Percentiles rank a stretch among this genome's conserved stretches.
Evolutionary conservation across 2,329 filamentous ascomycete genomes (phyloP).

Genomic region (Curvularia hawaiiensis): DNA sequence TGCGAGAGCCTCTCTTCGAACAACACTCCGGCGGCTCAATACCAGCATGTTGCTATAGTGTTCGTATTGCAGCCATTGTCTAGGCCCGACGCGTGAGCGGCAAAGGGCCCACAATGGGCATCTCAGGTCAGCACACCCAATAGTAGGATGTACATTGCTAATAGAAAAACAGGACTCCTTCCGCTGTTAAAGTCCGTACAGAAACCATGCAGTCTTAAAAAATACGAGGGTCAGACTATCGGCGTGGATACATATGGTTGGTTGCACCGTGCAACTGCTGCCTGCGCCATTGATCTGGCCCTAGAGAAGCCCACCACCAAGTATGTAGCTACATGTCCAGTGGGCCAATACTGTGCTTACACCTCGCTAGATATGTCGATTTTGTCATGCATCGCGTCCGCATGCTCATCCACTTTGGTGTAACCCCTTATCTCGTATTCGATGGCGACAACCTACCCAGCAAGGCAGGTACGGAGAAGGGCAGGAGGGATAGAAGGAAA

Average conservation of each 20-base stretch:
- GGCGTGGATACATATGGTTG: conserved; percentile 98
- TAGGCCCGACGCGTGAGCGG: conserved; percentile 35
- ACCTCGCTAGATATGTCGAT: conserved; percentile 74
- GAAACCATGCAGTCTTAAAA: conserved; percentile 82
- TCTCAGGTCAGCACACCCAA: conserved; percentile 41
- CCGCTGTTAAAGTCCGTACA: conserved; percentile 97
- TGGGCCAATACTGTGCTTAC: conserved; percentile 15
- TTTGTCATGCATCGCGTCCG: conserved; percentile 88
- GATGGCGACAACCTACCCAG: conserved; percentile 95
- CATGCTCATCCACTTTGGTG: conserved; percentile 92
- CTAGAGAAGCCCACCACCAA: conserved; percentile 85
- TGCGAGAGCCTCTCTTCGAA: conserved; percentile 8
- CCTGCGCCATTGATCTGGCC: conserved; percentile 89
- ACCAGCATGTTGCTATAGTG: conserved; percentile 30
- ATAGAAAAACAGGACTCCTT: conserved; percentile 70
- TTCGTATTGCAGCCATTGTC: conserved; percentile 23
- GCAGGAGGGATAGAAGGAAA: conserved; percentile 74
- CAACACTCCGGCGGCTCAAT: background rate
- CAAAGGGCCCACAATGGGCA: conserved; percentile 46
- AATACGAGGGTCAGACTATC: conserved; percentile 83
- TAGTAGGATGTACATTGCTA: conserved; percentile 29
- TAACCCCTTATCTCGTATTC: conserved; percentile 94
- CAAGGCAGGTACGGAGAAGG: conserved; percentile 84
- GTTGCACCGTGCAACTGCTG: conserved; percentile 90
- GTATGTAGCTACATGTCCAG: conserved; percentile 55